These are phyloP conservation scores for Pythium guiyangense DNA, from an alignment of 352 stramenopile species.

Conservation along the genomic window DNA sequence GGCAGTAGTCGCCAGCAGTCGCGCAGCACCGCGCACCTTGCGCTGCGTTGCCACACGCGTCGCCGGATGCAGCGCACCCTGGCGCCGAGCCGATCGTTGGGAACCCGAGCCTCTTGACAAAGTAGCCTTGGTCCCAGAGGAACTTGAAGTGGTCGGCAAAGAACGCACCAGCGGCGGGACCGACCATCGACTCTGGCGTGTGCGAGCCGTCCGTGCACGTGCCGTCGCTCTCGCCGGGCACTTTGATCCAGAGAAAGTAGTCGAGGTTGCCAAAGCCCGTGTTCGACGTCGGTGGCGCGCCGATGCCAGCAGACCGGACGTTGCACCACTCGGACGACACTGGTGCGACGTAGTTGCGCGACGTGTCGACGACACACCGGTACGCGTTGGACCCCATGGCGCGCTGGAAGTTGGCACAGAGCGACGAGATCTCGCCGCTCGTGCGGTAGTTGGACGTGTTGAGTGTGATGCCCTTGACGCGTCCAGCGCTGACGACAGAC, in stretches of 20 bases:
- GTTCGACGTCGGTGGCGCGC: constrained; percentile 34
- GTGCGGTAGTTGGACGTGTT: constrained; percentile 81
- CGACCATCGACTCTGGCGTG: constrained; percentile 41
- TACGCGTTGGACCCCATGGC: constrained; percentile 31
- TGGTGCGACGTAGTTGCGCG: constrained; percentile 29
- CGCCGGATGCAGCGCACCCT: background rate
- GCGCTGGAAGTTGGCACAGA: constrained; percentile 60
- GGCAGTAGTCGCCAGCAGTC: constrained; percentile 15
- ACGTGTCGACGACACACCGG: constrained; percentile 63
- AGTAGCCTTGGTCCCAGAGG: constrained; percentile 64
- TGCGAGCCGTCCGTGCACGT: constrained; percentile 24
- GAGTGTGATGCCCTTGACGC: constrained; percentile 61
- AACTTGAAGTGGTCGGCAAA: constrained; percentile 45
- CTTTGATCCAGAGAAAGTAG: constrained; percentile 77
- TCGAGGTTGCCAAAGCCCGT: constrained; percentile 48
- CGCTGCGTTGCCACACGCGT: background rate
- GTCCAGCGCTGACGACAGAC: constrained; percentile 21
- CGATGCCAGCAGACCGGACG: constrained; percentile 32
- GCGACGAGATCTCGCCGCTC: constrained; percentile 30
- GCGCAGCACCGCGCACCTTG: constrained; percentile 6
- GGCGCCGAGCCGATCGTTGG: constrained; percentile 24
- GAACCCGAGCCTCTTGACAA: constrained; percentile 37
- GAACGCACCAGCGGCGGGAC: constrained; percentile 48
- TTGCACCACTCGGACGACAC: constrained; percentile 55
- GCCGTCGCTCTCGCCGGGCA: constrained; percentile 61